These are phyloP conservation scores for Aspergillus brunneoviolaceus DNA, from an alignment of 2,329 filamentous ascomycete species.

Conservation along the genomic window DNA sequence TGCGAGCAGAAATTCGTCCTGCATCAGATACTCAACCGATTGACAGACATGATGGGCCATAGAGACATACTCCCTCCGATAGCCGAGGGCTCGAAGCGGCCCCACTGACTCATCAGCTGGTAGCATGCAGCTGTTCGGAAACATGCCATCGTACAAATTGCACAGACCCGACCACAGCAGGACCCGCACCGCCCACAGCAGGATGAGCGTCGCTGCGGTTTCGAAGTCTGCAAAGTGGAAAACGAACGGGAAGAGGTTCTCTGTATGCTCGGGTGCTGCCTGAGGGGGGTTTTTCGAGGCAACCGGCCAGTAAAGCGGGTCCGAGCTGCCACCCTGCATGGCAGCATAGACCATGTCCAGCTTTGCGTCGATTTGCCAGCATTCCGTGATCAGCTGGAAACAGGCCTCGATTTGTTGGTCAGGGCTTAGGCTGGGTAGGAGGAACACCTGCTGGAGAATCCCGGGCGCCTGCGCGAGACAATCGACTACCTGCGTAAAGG, in stretches of 20 bases:
- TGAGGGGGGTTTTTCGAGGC: conserved; percentile 15
- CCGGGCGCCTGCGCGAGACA: conserved; percentile 27
- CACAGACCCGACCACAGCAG: conserved; percentile 38
- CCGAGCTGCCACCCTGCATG: conserved; percentile 20
- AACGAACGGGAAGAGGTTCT: conserved; percentile 30
- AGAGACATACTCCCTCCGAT: conserved; percentile 25
- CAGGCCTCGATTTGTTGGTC: conserved; percentile 14
- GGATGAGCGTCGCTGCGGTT: conserved; percentile 29
- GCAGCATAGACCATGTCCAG: conserved; percentile 27
- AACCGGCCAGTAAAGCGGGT: conserved; percentile 33
- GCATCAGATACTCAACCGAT: conserved; percentile 35
- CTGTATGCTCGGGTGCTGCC: conserved; percentile 2
- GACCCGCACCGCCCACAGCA: conserved; percentile 34
- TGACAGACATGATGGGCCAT: conserved; percentile 37
- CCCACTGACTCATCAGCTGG: conserved; percentile 8
- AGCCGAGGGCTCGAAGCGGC: conserved; percentile 24
- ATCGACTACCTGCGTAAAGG: conserved; percentile 31
- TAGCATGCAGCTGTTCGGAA: neutral
- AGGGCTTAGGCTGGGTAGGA: conserved; percentile 17
- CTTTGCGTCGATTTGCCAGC: conserved; percentile 30
- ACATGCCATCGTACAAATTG: conserved; percentile 30
- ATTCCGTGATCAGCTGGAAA: conserved; percentile 22
- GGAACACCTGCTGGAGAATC: conserved; percentile 22
- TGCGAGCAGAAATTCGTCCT: conserved; percentile 19
- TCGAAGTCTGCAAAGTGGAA: conserved; percentile 30